Evolutionary conservation across 2,329 filamentous ascomycete species (phyloP), one percentile per base, ranked within the genome.

Genomic region (Botrytis fragariae): DNA sequence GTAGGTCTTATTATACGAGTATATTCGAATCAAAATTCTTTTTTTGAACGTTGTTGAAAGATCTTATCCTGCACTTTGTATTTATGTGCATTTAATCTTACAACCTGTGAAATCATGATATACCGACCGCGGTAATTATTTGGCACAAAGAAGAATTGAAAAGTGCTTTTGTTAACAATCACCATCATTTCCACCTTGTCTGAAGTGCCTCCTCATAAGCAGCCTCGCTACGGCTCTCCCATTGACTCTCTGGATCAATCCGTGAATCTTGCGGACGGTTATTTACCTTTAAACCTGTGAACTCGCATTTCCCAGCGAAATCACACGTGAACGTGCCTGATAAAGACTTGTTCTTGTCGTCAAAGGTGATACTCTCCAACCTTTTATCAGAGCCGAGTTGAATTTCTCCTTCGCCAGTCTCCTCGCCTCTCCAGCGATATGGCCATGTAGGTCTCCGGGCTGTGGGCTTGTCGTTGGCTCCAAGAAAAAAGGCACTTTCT

Each of bases 401-500:
- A 22, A 74, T 76, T 29, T 74, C 75, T 14, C 75, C 75, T 69
- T 78, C 74, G 39, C 76, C 73, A 60, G 73, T 77, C 35, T 77
- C 77, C n/a, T 45, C 32, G 1, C 76, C 75, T 29, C 77, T 69
- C 77, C 77, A 77, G 39, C 75, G 65, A 61, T 76, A 77, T 39
- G 45, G 39, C 74, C 75, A 78, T 7, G 74, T 76, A 61, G 73
- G 71, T n/a, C 72, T 61, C 44, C 74, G 64, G 39, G 73, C 74
- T 42, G 77, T 75, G 25, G 72, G 75, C 32, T 74, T 74, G 20
- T 77, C 74, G 32, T 75, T 75, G 3, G 68, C 35, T 45, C 69
- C 68, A 16, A 77, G 44, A 29, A 60, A 63, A 48, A 77, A 74
- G 29, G 59, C 68, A 4, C 67, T 74, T 22, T 74, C 73, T 12